phyloP scores from a whole-genome alignment of 768 basidiomycete genomes.

The Krasilnikovozyma curviuscula region DNA sequence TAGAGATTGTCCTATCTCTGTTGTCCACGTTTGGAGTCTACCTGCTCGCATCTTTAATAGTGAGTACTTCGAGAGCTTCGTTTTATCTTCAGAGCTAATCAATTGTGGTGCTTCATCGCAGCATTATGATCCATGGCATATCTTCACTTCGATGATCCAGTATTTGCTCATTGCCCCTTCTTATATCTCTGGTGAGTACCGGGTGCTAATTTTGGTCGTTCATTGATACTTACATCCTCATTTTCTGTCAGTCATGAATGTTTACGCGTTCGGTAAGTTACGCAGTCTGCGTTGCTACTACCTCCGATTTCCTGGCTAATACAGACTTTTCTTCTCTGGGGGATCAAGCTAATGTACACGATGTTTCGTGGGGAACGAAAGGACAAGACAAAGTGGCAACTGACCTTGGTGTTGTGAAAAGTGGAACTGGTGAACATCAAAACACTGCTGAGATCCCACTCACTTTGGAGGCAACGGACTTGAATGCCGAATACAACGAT shows the following conservation, averaged over 20 bases:
- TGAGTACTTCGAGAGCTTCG: no score
- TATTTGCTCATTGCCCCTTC: conserved; percentile 81
- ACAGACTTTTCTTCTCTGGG: not conserved
- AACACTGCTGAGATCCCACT: conserved; percentile 58
- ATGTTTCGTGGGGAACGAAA: conserved; percentile 86
- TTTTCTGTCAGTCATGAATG: conserved; percentile 14
- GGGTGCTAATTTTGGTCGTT: no score
- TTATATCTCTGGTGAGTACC: no score
- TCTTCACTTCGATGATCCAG: conserved; percentile 33
- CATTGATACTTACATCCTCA: no score
- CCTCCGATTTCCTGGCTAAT: not conserved
- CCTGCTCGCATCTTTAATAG: conserved; percentile 60
- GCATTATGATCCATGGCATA: conserved; percentile 83
- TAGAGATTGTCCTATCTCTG: conserved; percentile 69
- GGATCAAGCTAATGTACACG: conserved; percentile 16
- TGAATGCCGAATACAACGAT: conserved; percentile 75
- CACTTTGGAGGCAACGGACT: conserved; percentile 18
- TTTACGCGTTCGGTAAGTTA: conserved; percentile 13
- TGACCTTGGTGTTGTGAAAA: conserved; percentile 65
- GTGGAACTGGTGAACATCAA: conserved; percentile 35
- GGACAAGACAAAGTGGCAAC: conserved; percentile 71
- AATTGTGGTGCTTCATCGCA: no score
- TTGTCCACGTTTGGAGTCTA: conserved; percentile 80
- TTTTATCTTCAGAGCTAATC: not conserved
- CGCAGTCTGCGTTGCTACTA: not conserved